These are phyloP conservation scores for Thelonectria rubi DNA, from an alignment of 2,329 filamentous ascomycete genomes.

Conservation along the genomic window DNA sequence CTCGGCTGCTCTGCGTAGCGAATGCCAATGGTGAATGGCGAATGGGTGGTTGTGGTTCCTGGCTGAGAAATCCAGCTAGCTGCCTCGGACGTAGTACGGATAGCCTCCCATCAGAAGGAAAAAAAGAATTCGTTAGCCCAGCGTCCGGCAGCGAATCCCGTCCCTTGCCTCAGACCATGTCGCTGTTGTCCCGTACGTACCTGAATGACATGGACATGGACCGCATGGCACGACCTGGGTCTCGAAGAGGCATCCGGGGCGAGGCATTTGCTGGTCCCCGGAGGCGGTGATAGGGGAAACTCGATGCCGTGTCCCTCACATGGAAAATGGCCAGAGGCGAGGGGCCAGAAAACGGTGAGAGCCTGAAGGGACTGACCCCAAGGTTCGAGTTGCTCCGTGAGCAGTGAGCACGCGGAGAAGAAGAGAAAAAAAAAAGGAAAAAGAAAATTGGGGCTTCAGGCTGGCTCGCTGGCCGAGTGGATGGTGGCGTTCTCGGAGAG, in stretches of 20 bases:
- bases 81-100: background rate
- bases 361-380: background rate
- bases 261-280: slow-evolving; percentile 15
- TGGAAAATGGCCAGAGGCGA: slow-evolving; percentile 20
- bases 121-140: background rate
- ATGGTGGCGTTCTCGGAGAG: background rate
- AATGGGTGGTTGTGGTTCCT: slow-evolving; percentile 12
- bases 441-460: background rate
- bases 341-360: slow-evolving; percentile 23
- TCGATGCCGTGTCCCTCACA: slow-evolving; percentile 8
- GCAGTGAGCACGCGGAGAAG: background rate
- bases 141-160: slow-evolving; percentile 10
- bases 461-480: background rate
- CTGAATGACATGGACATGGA: slow-evolving; percentile 7
- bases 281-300: slow-evolving; percentile 20
- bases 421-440: background rate
- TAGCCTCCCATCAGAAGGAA: slow-evolving; percentile 17
- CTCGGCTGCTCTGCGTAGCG: background rate
- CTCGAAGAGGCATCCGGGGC: slow-evolving; percentile 16
- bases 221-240: slow-evolving; percentile 15
- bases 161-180: slow-evolving; percentile 7
- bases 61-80: background rate
- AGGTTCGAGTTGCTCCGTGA: too few relatives aligned
- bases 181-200: slow-evolving; percentile 8
- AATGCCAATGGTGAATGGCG: background rate